These are phyloP conservation scores for Myxozyma vanderwaltii DNA, from an alignment of 805 yeast species.

Conservation along the genomic window DNA sequence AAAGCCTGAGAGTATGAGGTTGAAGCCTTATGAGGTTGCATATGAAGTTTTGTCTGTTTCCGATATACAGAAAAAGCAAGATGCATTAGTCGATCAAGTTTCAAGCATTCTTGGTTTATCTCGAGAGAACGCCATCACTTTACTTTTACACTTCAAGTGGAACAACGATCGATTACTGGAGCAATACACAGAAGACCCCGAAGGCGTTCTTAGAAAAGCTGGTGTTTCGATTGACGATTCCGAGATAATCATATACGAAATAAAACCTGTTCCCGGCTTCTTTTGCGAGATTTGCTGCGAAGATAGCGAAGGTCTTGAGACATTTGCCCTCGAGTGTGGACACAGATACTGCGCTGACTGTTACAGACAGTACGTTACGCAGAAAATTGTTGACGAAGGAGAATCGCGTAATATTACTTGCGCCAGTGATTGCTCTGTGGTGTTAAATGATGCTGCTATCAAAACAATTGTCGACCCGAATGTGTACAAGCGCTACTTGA, in stretches of 20 bases:
- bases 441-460: conserved; percentile 42
- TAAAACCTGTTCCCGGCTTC: conserved; percentile 41
- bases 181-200: conserved; percentile 52
- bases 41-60: conserved; percentile 33
- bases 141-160: conserved; percentile 58
- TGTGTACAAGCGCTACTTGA: conserved; percentile 36
- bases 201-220: conserved; percentile 42
- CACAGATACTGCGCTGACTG: conserved; percentile 75
- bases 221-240: conserved; percentile 40
- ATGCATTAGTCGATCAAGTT: conserved; percentile 43
- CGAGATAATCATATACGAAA: conserved; percentile 29
- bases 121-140: conserved; percentile 46
- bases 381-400: conserved; percentile 44
- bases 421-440: conserved; percentile 59
- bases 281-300: conserved; percentile 77
- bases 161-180: conserved; percentile 61
- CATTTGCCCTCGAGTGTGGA: conserved; percentile 63
- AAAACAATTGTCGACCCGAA: conserved; percentile 45
- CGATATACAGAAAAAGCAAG: conserved; percentile 40
- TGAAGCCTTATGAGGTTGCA: conserved; percentile 37
- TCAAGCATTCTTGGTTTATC: conserved; percentile 46
- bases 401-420: conserved; percentile 56
- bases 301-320: conserved; percentile 43
- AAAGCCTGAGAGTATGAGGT: conserved; percentile 33
- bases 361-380: conserved; percentile 60